These are phyloP conservation scores for Sorghum bicolor DNA, from an alignment of 176 grass and related monocot species.

Conservation along the genomic window DNA sequence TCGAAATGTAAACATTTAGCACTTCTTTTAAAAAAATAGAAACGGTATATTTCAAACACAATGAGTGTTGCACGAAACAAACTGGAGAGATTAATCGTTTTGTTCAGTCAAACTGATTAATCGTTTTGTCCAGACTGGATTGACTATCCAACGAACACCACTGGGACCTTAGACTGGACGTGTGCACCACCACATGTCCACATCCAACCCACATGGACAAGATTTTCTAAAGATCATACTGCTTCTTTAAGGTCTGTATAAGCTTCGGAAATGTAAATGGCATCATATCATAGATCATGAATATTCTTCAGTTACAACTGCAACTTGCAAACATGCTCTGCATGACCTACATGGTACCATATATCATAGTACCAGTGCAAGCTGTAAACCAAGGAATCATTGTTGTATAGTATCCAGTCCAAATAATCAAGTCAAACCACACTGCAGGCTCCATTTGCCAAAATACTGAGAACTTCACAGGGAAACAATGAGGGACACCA, in stretches of 20 bases:
- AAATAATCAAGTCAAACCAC: constrained; percentile 18
- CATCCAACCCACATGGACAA: not conserved
- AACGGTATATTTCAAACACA: not conserved
- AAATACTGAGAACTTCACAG: not conserved
- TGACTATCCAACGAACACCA: not conserved
- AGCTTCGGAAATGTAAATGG: not conserved
- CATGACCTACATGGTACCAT: constrained; percentile 5
- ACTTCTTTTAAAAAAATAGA: too few species aligned
- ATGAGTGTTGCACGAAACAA: not conserved
- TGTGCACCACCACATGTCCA: not conserved
- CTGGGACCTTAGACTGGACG: not conserved
- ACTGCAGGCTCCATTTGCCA: not conserved
- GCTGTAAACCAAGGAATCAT: constrained; percentile 9
- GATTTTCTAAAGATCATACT: not conserved
- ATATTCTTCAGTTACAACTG: not conserved
- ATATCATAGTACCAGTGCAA: constrained; percentile 10
- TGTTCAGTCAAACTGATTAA: not conserved
- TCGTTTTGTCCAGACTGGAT: not conserved
- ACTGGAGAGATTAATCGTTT: not conserved
- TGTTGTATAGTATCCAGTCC: not conserved
- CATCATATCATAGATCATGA: constrained; percentile 7
- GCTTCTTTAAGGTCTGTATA: not conserved
- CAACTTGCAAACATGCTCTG: constrained; percentile 32
- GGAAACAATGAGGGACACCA: not conserved
- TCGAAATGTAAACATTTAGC: too few species aligned